These are phyloP conservation scores for Amanita molliuscula DNA, from an alignment of 768 basidiomycete species.

Conservation along the genomic window DNA sequence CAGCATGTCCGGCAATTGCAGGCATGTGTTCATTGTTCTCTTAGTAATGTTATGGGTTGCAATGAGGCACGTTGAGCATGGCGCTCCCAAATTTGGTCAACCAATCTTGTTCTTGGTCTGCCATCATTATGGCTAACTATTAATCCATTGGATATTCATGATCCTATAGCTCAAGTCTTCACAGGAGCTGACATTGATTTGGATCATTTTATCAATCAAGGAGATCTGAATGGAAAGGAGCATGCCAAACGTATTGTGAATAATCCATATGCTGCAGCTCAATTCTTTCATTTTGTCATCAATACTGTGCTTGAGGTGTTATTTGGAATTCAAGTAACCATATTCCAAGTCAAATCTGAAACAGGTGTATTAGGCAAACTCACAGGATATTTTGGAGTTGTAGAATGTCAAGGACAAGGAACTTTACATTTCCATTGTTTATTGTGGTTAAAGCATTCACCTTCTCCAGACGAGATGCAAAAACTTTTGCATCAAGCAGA, in stretches of 20 bases:
- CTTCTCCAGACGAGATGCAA: no score
- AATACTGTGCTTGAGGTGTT: no score
- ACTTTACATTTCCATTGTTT: no score
- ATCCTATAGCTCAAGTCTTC: constrained; percentile 2
- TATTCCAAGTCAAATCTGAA: no score
- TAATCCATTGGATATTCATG: constrained; percentile 3
- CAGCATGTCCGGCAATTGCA: background rate
- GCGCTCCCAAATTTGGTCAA: constrained; percentile 2
- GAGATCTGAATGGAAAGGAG: background rate
- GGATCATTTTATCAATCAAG: background rate
- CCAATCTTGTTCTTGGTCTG: background rate
- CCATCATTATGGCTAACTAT: background rate
- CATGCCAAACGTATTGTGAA: background rate
- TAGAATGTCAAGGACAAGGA: no score
- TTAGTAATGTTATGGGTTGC: constrained; percentile 11
- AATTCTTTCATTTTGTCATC: constrained; percentile 2
- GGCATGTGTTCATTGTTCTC: constrained; percentile 7
- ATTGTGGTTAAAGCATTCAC: no score
- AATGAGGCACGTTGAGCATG: background rate
- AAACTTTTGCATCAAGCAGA: no score
- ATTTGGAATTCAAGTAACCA: no score
- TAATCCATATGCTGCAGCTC: background rate
- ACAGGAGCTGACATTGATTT: constrained; percentile 1
- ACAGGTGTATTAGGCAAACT: no score
- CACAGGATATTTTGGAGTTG: no score